Evolutionary conservation across 2,329 filamentous ascomycete genomes (phyloP), one percentile per base, ranked within the genome.

Genomic region (Fusarium sp.): DNA sequence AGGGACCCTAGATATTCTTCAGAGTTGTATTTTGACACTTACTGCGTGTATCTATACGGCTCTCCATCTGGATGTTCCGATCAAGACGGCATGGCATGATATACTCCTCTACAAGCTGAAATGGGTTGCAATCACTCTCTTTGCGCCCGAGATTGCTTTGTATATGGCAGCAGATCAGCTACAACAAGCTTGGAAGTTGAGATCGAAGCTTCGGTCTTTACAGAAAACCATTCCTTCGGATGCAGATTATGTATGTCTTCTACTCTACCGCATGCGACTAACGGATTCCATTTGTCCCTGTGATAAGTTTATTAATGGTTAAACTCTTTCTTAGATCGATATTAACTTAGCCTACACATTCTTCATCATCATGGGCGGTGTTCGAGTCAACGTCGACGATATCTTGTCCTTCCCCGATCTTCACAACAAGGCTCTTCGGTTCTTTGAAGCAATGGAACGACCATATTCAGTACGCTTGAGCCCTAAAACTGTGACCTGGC

Each of bases 11-110:
- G 60, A 62, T n/a, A 78, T 83, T 27, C 55, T 83, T 4, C 77
- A 76, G 64, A 78, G 75, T 17, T 83, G 81, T 53, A 48, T 80
- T 4, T 42, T 80, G 6, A 80, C 81, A 4, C 68, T 83, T 0
- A 54, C 76, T 6, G 71, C 81, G 1, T 83, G 80, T 65, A 78
- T 81, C 10, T 82, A 78, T 67, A 77, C 78, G 7, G 79, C 80
- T 3, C 58, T 83, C 6, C 80, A 83, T 58, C 71, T 82, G 7
- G 82, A 83, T 44, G 73, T 83, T n/a, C 79, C 79, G 2, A 17
- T 46, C 42, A 44, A 57, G 45, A 58, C 55, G 3, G 20, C 58
- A 17, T 55, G 56, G 56, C 46, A 71, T 26, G 27, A 54, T 13
- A 11, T 64, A 13, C 14, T 71, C 3, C 20, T 50, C 10, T 63